These are phyloP conservation scores for Candida maris DNA, from an alignment of 805 yeast genomes.

Conservation along the genomic window DNA sequence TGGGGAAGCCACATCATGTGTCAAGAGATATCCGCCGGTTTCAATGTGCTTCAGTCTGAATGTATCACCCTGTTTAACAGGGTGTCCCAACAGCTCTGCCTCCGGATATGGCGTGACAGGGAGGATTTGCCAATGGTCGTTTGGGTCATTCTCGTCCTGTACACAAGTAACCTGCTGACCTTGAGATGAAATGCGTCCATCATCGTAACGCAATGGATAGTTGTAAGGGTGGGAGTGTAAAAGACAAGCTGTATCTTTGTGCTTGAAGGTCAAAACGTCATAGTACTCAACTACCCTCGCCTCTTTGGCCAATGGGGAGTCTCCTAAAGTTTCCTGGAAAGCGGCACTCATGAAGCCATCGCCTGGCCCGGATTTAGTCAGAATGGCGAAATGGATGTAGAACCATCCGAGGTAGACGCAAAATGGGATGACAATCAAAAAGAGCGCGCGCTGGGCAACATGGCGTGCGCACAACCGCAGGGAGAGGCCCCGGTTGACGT, in stretches of 20 bases:
- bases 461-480: slow-evolving; percentile 59
- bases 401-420: slow-evolving; percentile 84
- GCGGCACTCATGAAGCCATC: slow-evolving; percentile 92
- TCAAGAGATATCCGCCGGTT: slow-evolving; percentile 73
- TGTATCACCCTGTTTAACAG: slow-evolving; percentile 65
- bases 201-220: slow-evolving; percentile 92
- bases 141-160: slow-evolving; percentile 48
- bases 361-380: slow-evolving; percentile 90
- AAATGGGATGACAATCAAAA: slow-evolving; percentile 77
- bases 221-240: slow-evolving; percentile 76
- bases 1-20: slow-evolving; percentile 98
- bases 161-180: slow-evolving; percentile 90
- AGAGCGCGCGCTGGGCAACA: slow-evolving; percentile 65
- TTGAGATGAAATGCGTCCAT: slow-evolving; percentile 90
- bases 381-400: slow-evolving; percentile 80
- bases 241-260: slow-evolving; percentile 72
- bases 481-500: slow-evolving; percentile 62
- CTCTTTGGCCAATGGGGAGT: slow-evolving; percentile 68
- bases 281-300: slow-evolving; percentile 70
- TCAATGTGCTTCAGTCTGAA: slow-evolving; percentile 78
- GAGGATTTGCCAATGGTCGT: slow-evolving; percentile 83
- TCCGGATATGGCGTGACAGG: slow-evolving; percentile 52
- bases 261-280: slow-evolving; percentile 74
- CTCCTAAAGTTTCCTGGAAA: slow-evolving; percentile 89
- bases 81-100: slow-evolving; percentile 37